Evolutionary conservation across 2,329 filamentous ascomycete genomes (phyloP).

Genomic region (Paracamarosporium sp.): DNA sequence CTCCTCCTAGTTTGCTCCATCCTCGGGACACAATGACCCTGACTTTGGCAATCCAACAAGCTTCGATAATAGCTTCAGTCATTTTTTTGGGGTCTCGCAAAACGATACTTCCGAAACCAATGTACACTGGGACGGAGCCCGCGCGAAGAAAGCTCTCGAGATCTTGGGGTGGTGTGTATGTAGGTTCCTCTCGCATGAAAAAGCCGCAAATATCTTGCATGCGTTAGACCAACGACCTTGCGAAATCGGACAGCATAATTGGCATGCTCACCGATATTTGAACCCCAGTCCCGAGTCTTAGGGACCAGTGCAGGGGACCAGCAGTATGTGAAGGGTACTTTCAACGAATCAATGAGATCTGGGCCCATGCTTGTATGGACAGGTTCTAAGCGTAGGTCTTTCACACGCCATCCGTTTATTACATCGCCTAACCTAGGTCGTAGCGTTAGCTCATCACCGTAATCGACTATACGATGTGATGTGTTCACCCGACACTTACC

Average conservation of each 20-base stretch:
- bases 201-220: constrained; percentile 49
- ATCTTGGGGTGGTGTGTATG: constrained; percentile 49
- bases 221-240: not conserved
- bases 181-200: constrained; percentile 50
- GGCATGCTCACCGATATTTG: constrained; percentile 34
- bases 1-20: constrained; percentile 55
- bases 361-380: constrained; percentile 50
- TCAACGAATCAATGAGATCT: constrained; percentile 45
- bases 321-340: constrained; percentile 54
- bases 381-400: constrained; percentile 50
- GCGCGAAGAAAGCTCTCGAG: constrained; percentile 55
- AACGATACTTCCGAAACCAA: constrained; percentile 65
- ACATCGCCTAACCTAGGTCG: constrained; percentile 47
- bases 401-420: constrained; percentile 53
- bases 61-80: constrained; percentile 56
- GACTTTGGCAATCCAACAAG: constrained; percentile 43
- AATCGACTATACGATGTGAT: no score
- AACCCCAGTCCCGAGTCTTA: constrained; percentile 28
- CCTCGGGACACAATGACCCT: constrained; percentile 63
- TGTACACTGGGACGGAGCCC: constrained; percentile 60
- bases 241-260: not conserved
- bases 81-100: constrained; percentile 57
- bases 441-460: not conserved
- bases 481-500: constrained; percentile 14
- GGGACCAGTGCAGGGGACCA: constrained; percentile 52